These are phyloP conservation scores for Colletotrichum ledebouriae DNA, from an alignment of 2,329 filamentous ascomycete species.

Conservation along the genomic window DNA sequence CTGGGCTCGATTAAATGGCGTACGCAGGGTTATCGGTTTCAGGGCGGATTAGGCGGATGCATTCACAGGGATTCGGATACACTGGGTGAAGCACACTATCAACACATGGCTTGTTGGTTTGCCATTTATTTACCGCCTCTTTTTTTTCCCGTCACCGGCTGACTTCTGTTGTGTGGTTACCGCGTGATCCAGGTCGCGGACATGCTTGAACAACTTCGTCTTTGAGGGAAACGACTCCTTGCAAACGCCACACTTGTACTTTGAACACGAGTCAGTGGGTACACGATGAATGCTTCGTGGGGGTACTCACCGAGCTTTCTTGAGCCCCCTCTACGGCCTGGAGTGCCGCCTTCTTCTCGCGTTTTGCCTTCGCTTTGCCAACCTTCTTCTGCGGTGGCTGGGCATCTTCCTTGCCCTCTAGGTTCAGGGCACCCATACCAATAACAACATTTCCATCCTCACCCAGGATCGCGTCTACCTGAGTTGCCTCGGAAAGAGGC, in stretches of 20 bases:
- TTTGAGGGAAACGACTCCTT: conserved; percentile 68
- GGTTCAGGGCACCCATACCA: neutral
- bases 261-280: neutral
- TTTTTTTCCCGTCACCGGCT: conserved; percentile 51
- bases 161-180: conserved; percentile 51
- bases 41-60: too few species aligned
- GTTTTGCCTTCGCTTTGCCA: conserved; percentile 65
- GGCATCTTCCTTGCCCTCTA: conserved; percentile 1
- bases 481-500: too few species aligned
- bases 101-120: neutral
- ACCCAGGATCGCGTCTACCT: neutral
- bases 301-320: conserved; percentile 51
- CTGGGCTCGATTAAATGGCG: too few species aligned
- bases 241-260: conserved; percentile 62
- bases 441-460: neutral
- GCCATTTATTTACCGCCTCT: conserved; percentile 50
- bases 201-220: conserved; percentile 80
- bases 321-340: conserved; percentile 52
- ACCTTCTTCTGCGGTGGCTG: conserved; percentile 54
- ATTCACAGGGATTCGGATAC: neutral
- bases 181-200: conserved; percentile 76
- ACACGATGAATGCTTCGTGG: conserved; percentile 5
- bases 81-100: neutral
- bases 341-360: conserved; percentile 62
- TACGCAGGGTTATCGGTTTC: too few species aligned